These are phyloP conservation scores for Paratinospora sagittata DNA, from an alignment of 164 flowering plant genomes.

Conservation along the genomic window DNA sequence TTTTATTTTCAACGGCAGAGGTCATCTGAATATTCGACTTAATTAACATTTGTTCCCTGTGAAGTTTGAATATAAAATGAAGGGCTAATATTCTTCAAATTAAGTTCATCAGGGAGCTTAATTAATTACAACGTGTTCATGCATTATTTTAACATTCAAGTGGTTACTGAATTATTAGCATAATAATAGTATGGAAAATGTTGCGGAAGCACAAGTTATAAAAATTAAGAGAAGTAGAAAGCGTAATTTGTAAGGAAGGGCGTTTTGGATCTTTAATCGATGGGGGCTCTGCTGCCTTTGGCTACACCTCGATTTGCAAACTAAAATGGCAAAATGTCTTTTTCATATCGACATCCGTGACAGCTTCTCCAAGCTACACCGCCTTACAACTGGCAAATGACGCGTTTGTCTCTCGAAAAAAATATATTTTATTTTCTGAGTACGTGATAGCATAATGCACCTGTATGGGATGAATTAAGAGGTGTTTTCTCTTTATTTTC, in stretches of 20 bases:
- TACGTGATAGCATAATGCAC: background rate
- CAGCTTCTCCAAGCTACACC: background rate
- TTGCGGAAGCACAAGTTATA: background rate
- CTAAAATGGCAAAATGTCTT: background rate
- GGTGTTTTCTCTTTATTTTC: too few species aligned
- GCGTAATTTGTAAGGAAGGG: background rate
- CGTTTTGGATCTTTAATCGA: background rate
- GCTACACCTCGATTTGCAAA: background rate
- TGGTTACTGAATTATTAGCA: too few species aligned
- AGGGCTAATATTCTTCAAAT: too few species aligned
- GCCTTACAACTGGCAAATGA: conserved; percentile 6
- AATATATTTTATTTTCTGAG: background rate
- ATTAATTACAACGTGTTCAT: too few species aligned
- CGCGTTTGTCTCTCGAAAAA: too few species aligned
- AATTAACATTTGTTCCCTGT: too few species aligned
- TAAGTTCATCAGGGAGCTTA: too few species aligned
- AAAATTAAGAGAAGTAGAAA: background rate
- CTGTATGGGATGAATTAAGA: too few species aligned
- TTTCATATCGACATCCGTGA: background rate
- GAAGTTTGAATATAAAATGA: too few species aligned
- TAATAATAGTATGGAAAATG: too few species aligned
- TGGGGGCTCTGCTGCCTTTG: too few species aligned
- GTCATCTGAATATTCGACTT: background rate
- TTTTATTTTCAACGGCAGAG: background rate
- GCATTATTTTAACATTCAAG: too few species aligned